Evolutionary conservation across 805 yeast genomes (phyloP), one percentile per base, ranked within the genome.

Genomic region (Saccharomycopsis capsularis): DNA sequence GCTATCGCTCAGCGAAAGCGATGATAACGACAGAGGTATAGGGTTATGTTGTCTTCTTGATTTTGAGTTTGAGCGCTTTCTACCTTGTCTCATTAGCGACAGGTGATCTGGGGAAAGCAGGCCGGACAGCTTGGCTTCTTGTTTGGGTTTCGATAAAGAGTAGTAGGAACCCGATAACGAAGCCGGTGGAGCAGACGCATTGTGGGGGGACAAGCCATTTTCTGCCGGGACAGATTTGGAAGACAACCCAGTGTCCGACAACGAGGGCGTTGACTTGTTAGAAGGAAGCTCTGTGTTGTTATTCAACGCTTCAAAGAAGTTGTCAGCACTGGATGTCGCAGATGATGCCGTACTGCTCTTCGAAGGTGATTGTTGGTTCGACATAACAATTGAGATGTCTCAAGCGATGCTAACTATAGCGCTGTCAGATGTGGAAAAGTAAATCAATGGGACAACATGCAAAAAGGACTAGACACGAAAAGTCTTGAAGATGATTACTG

Each of bases 21-120:
- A 6, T 6, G 38, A 13, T 5, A 34, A 34, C 19, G 38, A 34
- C 7, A 18, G 38, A 5, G 38, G 38, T 34, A 34, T 16, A 5
- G 38, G 19, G n/a, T 16, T 34, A n/a, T 9, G 7, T 34, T 34
- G 38, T 34, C 52, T 37, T 35, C 52, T 39, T 25, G 52, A 48
- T 23, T 44, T 40, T 21, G 52, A 48, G 25, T 48, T 48, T 39
- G 45, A 40, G 18, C 52, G n/a, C 34, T 44, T 48, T 16, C 52
- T 23, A 27, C 44, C 44, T 18, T 29, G 32, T 7, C n/a, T n/a
- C n/a, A n/a, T n/a, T n/a, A n/a, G n/a, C n/a, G n/a, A n/a, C n/a
- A n/a, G n/a, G n/a, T n/a, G n/a, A n/a, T n/a, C n/a, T n/a, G n/a
- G n/a, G n/a, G n/a, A n/a, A n/a, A n/a, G n/a, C n/a, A n/a, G n/a